Percentiles rank a stretch among this genome's conserved stretches.
phyloP scores from a whole-genome alignment of 106 monocot species.

The Dendrobium officinale region DNA sequence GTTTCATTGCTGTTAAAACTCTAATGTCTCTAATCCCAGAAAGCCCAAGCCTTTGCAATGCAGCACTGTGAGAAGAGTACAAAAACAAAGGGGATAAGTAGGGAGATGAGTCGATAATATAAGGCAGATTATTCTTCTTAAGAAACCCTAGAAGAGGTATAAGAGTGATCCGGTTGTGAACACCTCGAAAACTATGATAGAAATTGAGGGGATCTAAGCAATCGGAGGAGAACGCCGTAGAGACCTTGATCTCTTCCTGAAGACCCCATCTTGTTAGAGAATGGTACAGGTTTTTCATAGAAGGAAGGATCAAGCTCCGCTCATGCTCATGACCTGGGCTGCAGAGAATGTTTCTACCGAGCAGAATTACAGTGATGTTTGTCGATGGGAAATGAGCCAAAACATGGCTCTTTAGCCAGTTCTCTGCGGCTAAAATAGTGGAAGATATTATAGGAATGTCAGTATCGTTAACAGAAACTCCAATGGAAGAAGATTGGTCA shows the following conservation, averaged over 20 bases:
- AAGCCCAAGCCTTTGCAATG: neutral
- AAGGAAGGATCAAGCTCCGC: constrained; percentile 17
- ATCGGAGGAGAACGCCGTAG: constrained; percentile 17
- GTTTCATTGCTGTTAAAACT: neutral
- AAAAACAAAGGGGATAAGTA: too few species aligned
- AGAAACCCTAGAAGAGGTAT: too few species aligned
- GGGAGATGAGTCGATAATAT: too few species aligned
- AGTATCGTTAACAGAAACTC: constrained; percentile 10
- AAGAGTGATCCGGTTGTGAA: too few species aligned
- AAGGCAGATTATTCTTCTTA: too few species aligned
- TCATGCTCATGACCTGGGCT: neutral
- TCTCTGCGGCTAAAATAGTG: constrained; percentile 32
- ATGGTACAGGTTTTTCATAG: constrained; percentile 25
- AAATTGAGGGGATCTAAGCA: neutral
- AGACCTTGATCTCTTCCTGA: constrained; percentile 29
- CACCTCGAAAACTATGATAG: too few species aligned
- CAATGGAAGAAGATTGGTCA: too few species aligned
- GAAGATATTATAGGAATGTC: constrained; percentile 36
- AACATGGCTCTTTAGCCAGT: constrained; percentile 41
- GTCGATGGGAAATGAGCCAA: constrained; percentile 31
- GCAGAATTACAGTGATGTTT: constrained; percentile 27
- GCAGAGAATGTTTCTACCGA: constrained; percentile 24
- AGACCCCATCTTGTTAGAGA: constrained; percentile 35
- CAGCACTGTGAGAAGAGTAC: too few species aligned
- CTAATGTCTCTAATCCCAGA: constrained; percentile 1